phyloP scores from a whole-genome alignment of 768 basidiomycete genomes.

The Mycena olivaceomarginata region DNA sequence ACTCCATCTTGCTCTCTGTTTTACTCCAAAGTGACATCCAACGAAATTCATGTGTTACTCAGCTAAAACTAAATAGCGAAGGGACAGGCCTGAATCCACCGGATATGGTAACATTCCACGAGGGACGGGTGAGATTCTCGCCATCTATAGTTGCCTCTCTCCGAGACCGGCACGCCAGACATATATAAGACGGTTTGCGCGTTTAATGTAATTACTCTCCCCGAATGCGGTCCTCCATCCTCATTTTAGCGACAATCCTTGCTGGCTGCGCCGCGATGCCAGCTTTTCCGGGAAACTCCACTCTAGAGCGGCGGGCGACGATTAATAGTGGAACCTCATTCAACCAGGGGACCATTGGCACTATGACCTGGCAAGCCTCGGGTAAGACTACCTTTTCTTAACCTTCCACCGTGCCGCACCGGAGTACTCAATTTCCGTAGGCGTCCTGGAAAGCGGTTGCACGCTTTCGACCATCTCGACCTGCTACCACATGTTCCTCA shows the following conservation, averaged over 20 bases:
- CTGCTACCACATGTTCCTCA: conserved; percentile 48
- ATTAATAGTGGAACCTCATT: conserved; percentile 32
- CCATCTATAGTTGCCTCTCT: not conserved
- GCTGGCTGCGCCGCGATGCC: not conserved
- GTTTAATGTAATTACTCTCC: not conserved
- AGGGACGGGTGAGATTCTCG: not conserved
- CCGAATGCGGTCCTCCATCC: not conserved
- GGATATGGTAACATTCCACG: not conserved
- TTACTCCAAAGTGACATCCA: too few relatives aligned
- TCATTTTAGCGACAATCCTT: not conserved
- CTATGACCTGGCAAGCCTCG: conserved; percentile 42
- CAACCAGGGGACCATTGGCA: conserved; percentile 33
- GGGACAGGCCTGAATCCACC: not conserved
- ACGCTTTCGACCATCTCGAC: conserved; percentile 41
- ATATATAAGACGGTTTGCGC: not conserved
- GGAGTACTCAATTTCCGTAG: not conserved
- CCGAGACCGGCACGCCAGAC: not conserved
- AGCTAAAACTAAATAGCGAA: not conserved
- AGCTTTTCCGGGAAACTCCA: not conserved
- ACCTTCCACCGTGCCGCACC: not conserved
- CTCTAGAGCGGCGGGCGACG: conserved; percentile 30
- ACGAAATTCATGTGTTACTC: not conserved
- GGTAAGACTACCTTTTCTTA: not conserved
- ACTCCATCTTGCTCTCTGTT: too few relatives aligned
- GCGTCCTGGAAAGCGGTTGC: conserved; percentile 41